Evolutionary conservation across 345 rosid species (phyloP), one percentile per base, ranked within the genome.

Genomic region (Rhodamnia argentea): DNA sequence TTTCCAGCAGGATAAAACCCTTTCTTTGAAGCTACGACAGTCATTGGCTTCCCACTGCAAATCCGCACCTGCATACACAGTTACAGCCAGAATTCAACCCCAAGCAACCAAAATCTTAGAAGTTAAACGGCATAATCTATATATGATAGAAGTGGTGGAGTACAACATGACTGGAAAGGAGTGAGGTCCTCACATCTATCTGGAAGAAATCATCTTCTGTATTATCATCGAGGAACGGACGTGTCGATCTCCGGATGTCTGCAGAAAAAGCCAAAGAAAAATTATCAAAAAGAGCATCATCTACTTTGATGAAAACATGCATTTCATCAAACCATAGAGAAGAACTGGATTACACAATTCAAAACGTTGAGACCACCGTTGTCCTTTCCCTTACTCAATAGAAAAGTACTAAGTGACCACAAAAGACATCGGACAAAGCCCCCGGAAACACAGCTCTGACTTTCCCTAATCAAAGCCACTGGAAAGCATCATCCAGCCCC

Each of bases 1-100:
- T 96, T 97, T 87, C 98, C 99, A 42, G 95, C 92, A 16, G 98
- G 93, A 83, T 92, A 95, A 89, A 96, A 97, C 54, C 99, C 99
- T 87, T 89, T 91, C 82, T 89, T 90, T 60, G 95, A 95, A 23
- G 98, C 96, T 62, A 94, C 95, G 7, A 95, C 89, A 5, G 93
- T 93, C 87, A 90, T 90, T 9, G 96, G 95, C 93, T 96, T 97
- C 87, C 99, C 99, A 74, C 95, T 94, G 83, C 96, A 95, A 37
- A 97, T 91, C 47, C 93, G 92, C 75, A 97, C 90, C 99, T 97
- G 90, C 85, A 85, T 76, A 90, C 23, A 12, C n/a, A 85, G 87
- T 37, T 64, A 40, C 54, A 13, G 20, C 52, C 44, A 83, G 10
- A 70, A 60, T 54, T 70, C 78, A 70, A 47, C 10, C 47, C 81